phyloP scores from a whole-genome alignment of 2,329 filamentous ascomycete genomes.

The Tolypocladium ophioglossoides region DNA sequence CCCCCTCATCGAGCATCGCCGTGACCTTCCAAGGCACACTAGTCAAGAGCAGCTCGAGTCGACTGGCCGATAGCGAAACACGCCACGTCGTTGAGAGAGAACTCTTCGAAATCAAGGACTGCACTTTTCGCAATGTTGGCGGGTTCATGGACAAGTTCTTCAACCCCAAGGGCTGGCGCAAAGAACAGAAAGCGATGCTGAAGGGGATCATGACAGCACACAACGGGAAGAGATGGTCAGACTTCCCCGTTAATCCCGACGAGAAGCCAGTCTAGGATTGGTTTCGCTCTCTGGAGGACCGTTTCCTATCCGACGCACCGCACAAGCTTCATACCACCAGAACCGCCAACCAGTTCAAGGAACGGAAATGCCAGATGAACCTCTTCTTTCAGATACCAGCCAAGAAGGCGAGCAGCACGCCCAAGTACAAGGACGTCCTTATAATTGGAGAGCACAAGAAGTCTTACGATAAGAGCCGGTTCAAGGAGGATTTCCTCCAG shows the following conservation, averaged over 20 bases:
- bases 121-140: conserved; percentile 6
- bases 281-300: background rate
- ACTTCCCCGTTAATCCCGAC: conserved; percentile 5
- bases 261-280: background rate
- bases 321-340: conserved; percentile 8
- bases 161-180: conserved; percentile 3
- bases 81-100: conserved; percentile 2
- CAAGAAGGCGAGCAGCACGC: background rate
- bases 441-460: conserved; percentile 11
- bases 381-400: conserved; percentile 9
- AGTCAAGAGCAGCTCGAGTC: conserved; percentile 1
- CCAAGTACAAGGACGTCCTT: conserved; percentile 10
- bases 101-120: conserved; percentile 8
- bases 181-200: conserved; percentile 5
- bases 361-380: conserved; percentile 11
- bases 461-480: conserved; percentile 4
- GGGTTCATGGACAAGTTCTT: conserved; percentile 9
- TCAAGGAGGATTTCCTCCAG: conserved; percentile 9
- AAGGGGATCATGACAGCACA: conserved; percentile 3
- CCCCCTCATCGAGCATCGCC: background rate
- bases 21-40: conserved; percentile 3
- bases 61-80: conserved; percentile 5
- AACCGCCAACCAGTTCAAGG: conserved; percentile 9
- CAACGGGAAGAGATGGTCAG: conserved; percentile 7
- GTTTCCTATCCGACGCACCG: conserved; percentile 5